Conservation (phyloP, 108 stramenopile genomes). For the Pseudonitzschia multiseries region DNA sequence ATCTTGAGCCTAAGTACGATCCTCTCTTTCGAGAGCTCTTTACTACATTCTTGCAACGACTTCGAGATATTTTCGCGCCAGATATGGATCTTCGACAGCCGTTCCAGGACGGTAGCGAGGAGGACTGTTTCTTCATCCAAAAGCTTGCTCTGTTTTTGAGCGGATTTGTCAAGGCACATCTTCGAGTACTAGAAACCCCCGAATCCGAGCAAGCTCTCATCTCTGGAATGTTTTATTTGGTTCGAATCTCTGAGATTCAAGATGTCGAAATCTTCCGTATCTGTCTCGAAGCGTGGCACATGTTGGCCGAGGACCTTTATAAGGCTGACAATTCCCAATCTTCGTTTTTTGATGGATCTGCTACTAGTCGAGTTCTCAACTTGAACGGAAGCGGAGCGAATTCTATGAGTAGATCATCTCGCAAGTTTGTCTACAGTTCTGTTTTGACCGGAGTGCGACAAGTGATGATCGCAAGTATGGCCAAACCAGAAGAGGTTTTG, state of each 20-base stretch:
- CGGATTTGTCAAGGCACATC: conserved; percentile 90
- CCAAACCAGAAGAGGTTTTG: conserved; percentile 99
- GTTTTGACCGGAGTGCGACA: conserved; percentile 89
- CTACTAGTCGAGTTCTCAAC: conserved; percentile 50
- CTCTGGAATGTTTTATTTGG: conserved; percentile 91
- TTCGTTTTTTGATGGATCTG: conserved; percentile 35
- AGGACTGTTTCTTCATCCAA: conserved; percentile 93
- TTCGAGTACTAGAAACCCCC: conserved; percentile 84
- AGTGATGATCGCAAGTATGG: conserved; percentile 98
- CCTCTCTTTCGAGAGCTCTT: conserved; percentile 86
- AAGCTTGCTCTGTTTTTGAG: conserved; percentile 93
- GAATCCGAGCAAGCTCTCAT: conserved; percentile 85
- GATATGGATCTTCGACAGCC: conserved; percentile 82
- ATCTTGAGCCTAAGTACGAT: conserved; percentile 91
- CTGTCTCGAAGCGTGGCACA: conserved; percentile 97
- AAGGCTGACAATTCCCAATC: conserved; percentile 57
- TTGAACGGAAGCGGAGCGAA: conserved; percentile 47
- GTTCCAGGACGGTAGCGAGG: conserved; percentile 89
- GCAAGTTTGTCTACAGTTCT: conserved; percentile 82
- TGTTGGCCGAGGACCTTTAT: conserved; percentile 95
- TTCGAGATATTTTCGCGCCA: conserved; percentile 80
- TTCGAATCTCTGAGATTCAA: conserved; percentile 91
- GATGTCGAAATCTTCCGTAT: conserved; percentile 99
- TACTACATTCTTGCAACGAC: conserved; percentile 69
- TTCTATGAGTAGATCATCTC: conserved; percentile 33